Evolutionary conservation across 139 green algal species (phyloP).

Genomic region (Mesotaenium endlicherianum): DNA sequence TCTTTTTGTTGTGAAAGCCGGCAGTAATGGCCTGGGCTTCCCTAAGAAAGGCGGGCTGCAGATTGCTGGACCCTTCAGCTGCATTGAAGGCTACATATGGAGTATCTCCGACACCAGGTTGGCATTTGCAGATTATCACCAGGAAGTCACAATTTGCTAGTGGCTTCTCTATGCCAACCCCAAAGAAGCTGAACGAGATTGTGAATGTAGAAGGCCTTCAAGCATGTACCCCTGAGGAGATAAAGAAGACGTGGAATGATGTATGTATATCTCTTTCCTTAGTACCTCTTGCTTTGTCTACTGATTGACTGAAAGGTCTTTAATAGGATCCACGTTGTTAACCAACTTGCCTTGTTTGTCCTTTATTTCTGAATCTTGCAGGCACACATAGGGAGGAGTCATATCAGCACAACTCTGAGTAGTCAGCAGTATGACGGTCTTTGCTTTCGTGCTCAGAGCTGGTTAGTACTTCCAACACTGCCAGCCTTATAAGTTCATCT

Average conservation of each 20-base stretch:
- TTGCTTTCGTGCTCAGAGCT: background rate
- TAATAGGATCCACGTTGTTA: background rate
- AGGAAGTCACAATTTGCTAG: constrained; percentile 29
- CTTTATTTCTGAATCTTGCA: constrained; percentile 1
- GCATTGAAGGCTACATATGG: no score
- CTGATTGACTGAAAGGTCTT: background rate
- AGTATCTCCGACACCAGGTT: no score
- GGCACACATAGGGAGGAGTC: background rate
- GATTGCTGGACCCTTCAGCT: no score
- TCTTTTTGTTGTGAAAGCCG: no score
- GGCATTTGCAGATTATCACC: no score
- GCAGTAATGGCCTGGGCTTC: no score
- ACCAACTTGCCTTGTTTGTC: background rate
- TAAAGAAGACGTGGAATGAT: constrained; percentile 20
- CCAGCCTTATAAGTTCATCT: background rate
- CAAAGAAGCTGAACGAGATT: constrained; percentile 28
- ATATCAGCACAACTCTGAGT: background rate
- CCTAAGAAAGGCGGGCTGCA: no score
- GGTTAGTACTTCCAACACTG: background rate
- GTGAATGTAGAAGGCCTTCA: constrained; percentile 30
- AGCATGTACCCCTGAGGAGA: constrained; percentile 12
- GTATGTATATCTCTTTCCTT: background rate
- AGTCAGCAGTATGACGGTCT: background rate
- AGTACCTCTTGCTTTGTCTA: background rate
- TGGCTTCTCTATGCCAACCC: constrained; percentile 34